Base-by-base conservation (phyloP, 495 filamentous ascomycete species). In the Venustampulla echinocandica region DNA sequence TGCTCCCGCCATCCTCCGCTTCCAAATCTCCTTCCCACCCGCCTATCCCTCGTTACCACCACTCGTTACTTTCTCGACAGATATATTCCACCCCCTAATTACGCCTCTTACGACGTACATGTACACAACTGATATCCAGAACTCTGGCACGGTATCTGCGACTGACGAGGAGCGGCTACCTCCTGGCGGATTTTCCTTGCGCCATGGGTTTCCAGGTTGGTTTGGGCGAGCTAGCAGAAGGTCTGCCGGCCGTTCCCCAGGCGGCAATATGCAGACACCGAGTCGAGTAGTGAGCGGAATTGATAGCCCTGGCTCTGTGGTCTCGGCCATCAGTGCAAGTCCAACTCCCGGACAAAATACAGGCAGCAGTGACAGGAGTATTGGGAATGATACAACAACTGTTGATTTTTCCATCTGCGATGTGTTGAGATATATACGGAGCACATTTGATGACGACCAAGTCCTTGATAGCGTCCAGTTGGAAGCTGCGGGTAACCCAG, bases 11-110 rank as follows among this genome's bases (percentile, higher is more conserved):
- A 76, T 95, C 44, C 77, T 98, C 47, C 86, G 90, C 45, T 95
- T 96, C 68, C 81, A 86, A 50, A 80, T 98, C 53, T 80, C 79
- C 41, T 96, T 96, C 60, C 87, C 92, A 7, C 67, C 81, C 51
- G 70, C 71, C 20, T 96, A 95, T 59, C 92, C 92, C 3, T 64
- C 70, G 24, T 65, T 82, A 6, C 85, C 92, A 32, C 92, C 92
- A 4, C 69, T 87, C 3, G 79, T 98, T 39, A 90, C 80, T 32
- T 94, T 98, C 61, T 70, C 77, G 21, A 92, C 84, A 34, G 90
- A 96, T 54, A 80, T 96, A 42, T 98, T 95, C 62, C 90, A 98
- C 64, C 92, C 90, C 10, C 73, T 98, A 20, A 80, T 97, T 56
- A 84, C 89, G 2, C 87, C 90, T 15, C 71, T 90, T 11, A 95